Conservation (phyloP, 2,329 filamentous ascomycete species). For the Xylaria hypoxylon region DNA sequence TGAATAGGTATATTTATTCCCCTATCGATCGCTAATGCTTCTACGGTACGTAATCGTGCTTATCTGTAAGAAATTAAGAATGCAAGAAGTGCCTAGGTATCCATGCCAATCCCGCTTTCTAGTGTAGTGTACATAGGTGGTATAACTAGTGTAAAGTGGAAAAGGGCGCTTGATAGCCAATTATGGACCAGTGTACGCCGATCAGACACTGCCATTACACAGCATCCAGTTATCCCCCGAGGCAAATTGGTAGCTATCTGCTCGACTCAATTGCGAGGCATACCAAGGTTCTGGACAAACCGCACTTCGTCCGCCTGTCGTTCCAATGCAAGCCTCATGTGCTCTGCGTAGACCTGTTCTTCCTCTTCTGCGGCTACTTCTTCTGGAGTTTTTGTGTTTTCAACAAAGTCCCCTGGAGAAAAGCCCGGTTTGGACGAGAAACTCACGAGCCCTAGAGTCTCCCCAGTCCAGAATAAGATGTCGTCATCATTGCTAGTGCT, state of each 20-base stretch:
- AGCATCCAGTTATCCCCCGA: constrained; percentile 17
- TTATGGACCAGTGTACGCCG: constrained; percentile 5
- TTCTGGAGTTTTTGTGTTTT: constrained; percentile 57
- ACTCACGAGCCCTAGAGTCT: constrained; percentile 78
- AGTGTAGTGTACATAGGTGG: too few relatives aligned
- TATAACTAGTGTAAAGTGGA: neutral
- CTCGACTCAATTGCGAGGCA: constrained; percentile 45
- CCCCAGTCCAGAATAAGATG: constrained; percentile 88
- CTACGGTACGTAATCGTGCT: constrained; percentile 10
- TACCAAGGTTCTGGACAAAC: constrained; percentile 75
- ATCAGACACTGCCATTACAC: constrained; percentile 2
- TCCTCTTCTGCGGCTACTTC: constrained; percentile 64
- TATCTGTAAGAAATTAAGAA: constrained; percentile 10
- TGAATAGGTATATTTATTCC: neutral
- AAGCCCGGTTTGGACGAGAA: constrained; percentile 68
- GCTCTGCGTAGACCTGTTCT: constrained; percentile 72
- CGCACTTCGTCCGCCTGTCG: constrained; percentile 82
- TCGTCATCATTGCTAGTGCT: constrained; percentile 68
- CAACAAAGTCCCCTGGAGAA: constrained; percentile 63
- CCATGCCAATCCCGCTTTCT: neutral
- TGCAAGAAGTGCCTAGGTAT: neutral
- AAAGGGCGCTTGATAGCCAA: constrained; percentile 10
- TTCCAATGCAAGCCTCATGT: constrained; percentile 80
- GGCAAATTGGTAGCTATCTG: constrained; percentile 16
- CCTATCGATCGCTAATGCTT: neutral